phyloP scores from a whole-genome alignment of 345 rosid species.

The Melaleuca quinquenervia region DNA sequence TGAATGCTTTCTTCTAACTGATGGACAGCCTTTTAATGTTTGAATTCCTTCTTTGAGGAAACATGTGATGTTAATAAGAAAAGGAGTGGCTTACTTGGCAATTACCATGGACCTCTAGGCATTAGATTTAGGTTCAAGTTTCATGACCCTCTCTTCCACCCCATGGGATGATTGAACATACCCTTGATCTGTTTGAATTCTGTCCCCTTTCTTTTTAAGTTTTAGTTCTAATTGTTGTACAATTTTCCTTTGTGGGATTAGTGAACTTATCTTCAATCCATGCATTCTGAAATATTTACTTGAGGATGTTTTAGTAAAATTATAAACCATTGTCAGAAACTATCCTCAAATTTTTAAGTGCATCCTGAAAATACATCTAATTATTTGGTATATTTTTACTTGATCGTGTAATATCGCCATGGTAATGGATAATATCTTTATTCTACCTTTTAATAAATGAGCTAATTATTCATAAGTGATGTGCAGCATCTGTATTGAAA shows the following conservation, averaged over 20 bases:
- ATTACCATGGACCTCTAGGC: neutral
- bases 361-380: neutral
- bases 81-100: neutral
- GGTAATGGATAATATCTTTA: neutral
- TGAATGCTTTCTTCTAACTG: neutral
- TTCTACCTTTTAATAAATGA: neutral
- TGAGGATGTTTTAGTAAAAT: neutral
- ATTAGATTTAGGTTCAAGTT: neutral
- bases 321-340: neutral
- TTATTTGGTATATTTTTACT: neutral
- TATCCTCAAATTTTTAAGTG: neutral
- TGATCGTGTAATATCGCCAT: neutral
- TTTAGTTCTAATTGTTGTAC: neutral
- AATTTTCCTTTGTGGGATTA: neutral
- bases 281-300: neutral
- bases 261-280: neutral
- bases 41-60: neutral
- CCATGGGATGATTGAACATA: neutral
- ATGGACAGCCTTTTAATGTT: neutral
- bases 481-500: slow-evolving; percentile 87
- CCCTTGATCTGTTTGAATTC: neutral
- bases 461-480: neutral
- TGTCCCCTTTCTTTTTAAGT: neutral
- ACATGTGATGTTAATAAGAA: neutral
- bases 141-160: neutral